Conservation (phyloP, 2,329 filamentous ascomycete genomes). For the Diaporthe sp. region DNA sequence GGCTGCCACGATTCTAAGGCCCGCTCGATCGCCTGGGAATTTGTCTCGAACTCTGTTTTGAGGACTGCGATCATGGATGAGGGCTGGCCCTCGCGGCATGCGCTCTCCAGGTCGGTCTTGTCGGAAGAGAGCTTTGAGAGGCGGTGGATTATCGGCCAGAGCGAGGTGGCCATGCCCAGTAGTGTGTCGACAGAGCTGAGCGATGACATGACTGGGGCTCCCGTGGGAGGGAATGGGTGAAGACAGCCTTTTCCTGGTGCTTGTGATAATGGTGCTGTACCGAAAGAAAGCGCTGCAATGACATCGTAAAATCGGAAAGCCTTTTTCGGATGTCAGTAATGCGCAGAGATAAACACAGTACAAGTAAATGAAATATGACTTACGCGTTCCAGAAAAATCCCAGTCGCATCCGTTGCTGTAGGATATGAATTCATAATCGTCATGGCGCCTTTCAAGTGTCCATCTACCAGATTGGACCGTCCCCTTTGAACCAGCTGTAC, state of each 20-base stretch:
- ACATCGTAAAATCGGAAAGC: slow-evolving; percentile 77
- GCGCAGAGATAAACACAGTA: not conserved
- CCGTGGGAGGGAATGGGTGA: slow-evolving; percentile 62
- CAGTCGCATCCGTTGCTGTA: slow-evolving; percentile 63
- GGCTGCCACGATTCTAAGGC: slow-evolving; percentile 71
- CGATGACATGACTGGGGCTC: slow-evolving; percentile 60
- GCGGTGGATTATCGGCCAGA: slow-evolving; percentile 75
- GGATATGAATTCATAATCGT: slow-evolving; percentile 69
- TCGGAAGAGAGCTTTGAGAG: slow-evolving; percentile 69
- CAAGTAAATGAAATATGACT: slow-evolving; percentile 40
- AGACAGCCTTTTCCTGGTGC: slow-evolving; percentile 63
- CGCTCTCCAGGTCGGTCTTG: slow-evolving; percentile 65
- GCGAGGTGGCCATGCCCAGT: slow-evolving; percentile 72
- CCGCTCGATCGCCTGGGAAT: slow-evolving; percentile 67
- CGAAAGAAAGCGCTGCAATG: slow-evolving; percentile 73
- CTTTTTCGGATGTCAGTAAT: slow-evolving; percentile 51
- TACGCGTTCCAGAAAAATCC: slow-evolving; percentile 72
- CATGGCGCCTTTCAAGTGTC: slow-evolving; percentile 73
- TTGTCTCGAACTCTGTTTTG: slow-evolving; percentile 64
- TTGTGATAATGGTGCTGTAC: slow-evolving; percentile 68
- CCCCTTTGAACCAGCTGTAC: slow-evolving; percentile 72
- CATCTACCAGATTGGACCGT: slow-evolving; percentile 71
- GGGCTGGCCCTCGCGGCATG: slow-evolving; percentile 53
- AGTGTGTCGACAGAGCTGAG: slow-evolving; percentile 70
- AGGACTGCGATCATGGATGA: slow-evolving; percentile 62